These are phyloP conservation scores for Ophiocordyceps camponoti-floridani DNA, from an alignment of 2,329 filamentous ascomycete genomes.

Conservation along the genomic window DNA sequence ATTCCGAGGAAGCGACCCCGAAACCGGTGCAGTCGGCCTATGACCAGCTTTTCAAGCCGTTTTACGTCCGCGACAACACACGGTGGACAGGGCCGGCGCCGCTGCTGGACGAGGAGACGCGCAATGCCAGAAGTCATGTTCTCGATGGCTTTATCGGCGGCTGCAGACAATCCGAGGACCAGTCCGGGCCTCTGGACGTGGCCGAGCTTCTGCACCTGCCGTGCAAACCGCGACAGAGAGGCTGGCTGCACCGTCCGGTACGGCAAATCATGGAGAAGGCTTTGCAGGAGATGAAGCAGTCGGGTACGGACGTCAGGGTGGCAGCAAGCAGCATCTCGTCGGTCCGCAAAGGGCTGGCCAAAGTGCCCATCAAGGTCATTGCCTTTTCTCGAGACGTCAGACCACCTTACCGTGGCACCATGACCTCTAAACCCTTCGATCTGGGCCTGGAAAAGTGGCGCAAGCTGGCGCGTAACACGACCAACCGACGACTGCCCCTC, in stretches of 20 bases:
- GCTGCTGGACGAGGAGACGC: slow-evolving; percentile 38
- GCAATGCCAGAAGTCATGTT: slow-evolving; percentile 28
- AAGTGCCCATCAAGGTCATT: slow-evolving; percentile 44
- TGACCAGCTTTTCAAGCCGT: slow-evolving; percentile 58
- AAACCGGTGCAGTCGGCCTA: slow-evolving; percentile 31
- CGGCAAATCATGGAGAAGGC: slow-evolving; percentile 41
- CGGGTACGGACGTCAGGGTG: slow-evolving; percentile 17
- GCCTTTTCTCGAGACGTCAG: slow-evolving; percentile 47
- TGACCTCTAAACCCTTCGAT: slow-evolving; percentile 38
- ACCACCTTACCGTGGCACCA: slow-evolving; percentile 55
- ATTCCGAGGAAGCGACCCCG: slow-evolving; percentile 3
- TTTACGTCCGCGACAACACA: slow-evolving; percentile 60
- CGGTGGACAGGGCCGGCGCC: slow-evolving; percentile 45
- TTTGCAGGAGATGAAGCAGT: slow-evolving; percentile 25
- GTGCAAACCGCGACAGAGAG: slow-evolving; percentile 20
- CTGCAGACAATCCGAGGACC: slow-evolving; percentile 16
- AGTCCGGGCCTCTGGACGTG: slow-evolving; percentile 23
- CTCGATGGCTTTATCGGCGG: slow-evolving; percentile 34
- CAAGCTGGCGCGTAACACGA: slow-evolving; percentile 34
- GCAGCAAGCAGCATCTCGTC: slow-evolving; percentile 14
- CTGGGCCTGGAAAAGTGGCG: slow-evolving; percentile 26
- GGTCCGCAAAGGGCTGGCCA: slow-evolving; percentile 23
- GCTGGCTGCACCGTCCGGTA: slow-evolving; percentile 32
- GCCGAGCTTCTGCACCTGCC: slow-evolving; percentile 27
- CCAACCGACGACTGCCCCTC: slow-evolving; percentile 38